phyloP scores from a whole-genome alignment of 2,329 filamentous ascomycete genomes.

The Didymella lethalis region DNA sequence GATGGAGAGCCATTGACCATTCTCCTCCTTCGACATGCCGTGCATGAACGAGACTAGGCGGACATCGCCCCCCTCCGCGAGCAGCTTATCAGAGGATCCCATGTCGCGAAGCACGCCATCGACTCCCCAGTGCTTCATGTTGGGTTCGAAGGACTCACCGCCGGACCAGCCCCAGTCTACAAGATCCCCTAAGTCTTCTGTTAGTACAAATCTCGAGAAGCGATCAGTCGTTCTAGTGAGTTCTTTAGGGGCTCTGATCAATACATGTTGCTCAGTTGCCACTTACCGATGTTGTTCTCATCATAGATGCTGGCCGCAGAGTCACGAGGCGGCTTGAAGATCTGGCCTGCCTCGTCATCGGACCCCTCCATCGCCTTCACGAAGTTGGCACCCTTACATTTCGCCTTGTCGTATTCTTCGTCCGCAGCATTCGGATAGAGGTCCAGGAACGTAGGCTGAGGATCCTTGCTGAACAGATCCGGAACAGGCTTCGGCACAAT shows the following conservation, averaged over 20 bases:
- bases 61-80: neutral
- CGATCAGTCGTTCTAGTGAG: too few relatives aligned
- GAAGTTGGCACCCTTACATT: conserved; percentile 3
- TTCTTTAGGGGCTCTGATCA: neutral
- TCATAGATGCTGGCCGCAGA: neutral
- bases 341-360: conserved; percentile 7
- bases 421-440: neutral
- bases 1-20: neutral
- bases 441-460: neutral
- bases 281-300: neutral
- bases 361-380: conserved; percentile 8
- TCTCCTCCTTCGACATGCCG: neutral
- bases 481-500: neutral
- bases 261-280: neutral
- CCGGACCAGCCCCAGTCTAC: neutral
- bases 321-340: conserved; percentile 5
- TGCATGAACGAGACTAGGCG: neutral
- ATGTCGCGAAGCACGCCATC: conserved; percentile 8
- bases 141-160: neutral
- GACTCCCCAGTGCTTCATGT: neutral
- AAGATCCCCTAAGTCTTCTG: neutral
- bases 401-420: neutral
- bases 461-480: neutral
- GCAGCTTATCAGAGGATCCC: neutral
- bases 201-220: too few relatives aligned